Conservation (phyloP, 208 protist species). For the Lotmaria passim region DNA sequence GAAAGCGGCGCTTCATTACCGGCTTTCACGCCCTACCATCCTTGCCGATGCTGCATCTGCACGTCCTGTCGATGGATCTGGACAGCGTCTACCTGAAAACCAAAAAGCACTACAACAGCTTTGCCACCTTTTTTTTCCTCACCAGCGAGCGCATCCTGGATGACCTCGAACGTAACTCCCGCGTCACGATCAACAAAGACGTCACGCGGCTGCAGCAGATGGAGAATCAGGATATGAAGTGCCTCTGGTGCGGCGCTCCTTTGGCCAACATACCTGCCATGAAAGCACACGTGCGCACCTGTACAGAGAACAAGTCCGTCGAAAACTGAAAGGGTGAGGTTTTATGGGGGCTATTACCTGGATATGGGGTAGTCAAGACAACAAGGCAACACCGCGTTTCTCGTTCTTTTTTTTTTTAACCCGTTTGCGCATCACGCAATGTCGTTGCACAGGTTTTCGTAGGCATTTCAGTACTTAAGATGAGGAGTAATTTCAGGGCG, state of each 20-base stretch:
- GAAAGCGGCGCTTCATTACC: conserved; percentile 53
- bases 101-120: conserved; percentile 93
- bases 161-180: conserved; percentile 65
- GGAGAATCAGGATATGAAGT: conserved; percentile 78
- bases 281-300: conserved; percentile 66
- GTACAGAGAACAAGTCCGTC: conserved; percentile 52
- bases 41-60: conserved; percentile 87
- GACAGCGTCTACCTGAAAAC: conserved; percentile 79
- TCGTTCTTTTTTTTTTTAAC: background rate
- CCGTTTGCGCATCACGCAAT: no score
- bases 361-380: no score
- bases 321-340: conserved; percentile 9
- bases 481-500: no score
- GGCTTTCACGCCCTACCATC: conserved; percentile 90
- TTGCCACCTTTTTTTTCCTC: conserved; percentile 89
- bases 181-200: conserved; percentile 76
- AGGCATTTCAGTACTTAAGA: no score
- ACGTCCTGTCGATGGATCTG: conserved; percentile 84
- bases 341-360: no score
- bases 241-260: conserved; percentile 80
- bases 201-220: conserved; percentile 53
- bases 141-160: conserved; percentile 57
- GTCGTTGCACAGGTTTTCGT: no score
- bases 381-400: no score
- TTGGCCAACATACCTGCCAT: conserved; percentile 63